Evolutionary conservation across 129 eudicot species (phyloP), one percentile per base, ranked within the genome.

Genomic region (Lactuca sativa): DNA sequence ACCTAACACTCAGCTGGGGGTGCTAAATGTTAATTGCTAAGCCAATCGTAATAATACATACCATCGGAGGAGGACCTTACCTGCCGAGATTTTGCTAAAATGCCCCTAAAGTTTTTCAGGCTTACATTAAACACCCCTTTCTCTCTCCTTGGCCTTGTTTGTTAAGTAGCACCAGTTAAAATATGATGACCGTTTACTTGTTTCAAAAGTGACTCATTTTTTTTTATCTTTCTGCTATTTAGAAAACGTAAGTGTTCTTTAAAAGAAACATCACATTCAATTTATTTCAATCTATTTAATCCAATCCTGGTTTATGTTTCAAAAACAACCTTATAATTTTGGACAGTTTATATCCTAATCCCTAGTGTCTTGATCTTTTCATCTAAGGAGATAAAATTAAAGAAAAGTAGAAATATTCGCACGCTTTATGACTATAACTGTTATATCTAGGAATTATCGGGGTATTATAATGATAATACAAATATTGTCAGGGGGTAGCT

Each of bases 1-100:
- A 69, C 65, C 75, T 53, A 68, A 61, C 66, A 53, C 64, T 54
- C 44, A 52, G 5, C 17, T 51, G 41, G 38, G 49, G 55, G 38
- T 21, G 7, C 2, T 21, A 21, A 21, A 21, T 10, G 21, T 9
- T 30, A 8, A 31, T 5, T 9, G 17, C 32, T 25, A 6, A 36
- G 0, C 37, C 8, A 49, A 59, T 59, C 51, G 61, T 4, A 15
- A 13, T 53, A 53, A 15, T 2, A 1, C 15, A 36, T 36, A 3
- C 13, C 49, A 12, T 54, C 62, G 41, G 69, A 21, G 21, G 21
- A 21, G 21, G 21, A 60, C 70, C 58, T 12, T 48, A 14, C 32
- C 51, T 36, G 77, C 9, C 40, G 36, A 13, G 21, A 2, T 13
- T 64, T 74, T 74, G 78, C 65, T 54, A 7, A 41, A 7, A 55